These are phyloP conservation scores for Coniophora puteana DNA, from an alignment of 1,284 basidiomycete genomes.

Conservation along the genomic window DNA sequence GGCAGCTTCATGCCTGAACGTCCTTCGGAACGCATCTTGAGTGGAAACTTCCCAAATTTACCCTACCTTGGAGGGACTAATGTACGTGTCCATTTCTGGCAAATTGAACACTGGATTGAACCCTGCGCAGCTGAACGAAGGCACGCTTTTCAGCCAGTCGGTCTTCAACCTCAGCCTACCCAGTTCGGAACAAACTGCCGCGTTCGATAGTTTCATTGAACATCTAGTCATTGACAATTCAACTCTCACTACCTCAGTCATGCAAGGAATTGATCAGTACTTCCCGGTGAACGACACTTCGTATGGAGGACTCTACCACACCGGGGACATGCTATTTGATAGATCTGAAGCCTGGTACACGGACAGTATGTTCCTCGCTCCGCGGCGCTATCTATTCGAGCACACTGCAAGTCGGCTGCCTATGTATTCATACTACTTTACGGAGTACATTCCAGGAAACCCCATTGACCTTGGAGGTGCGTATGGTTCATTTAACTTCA, in stretches of 20 bases:
- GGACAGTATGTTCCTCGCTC: constrained; percentile 50
- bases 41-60: constrained; percentile 49
- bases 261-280: constrained; percentile 33
- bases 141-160: constrained; percentile 37
- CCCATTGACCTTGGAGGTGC: constrained; percentile 38
- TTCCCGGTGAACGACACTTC: constrained; percentile 47
- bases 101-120: background rate
- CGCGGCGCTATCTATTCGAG: constrained; percentile 46
- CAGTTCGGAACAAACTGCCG: constrained; percentile 32
- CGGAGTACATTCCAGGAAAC: constrained; percentile 52
- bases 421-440: constrained; percentile 52
- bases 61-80: constrained; percentile 56
- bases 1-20: constrained; percentile 48
- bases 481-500: constrained; percentile 9
- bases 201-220: constrained; percentile 43
- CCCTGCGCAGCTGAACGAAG: constrained; percentile 46
- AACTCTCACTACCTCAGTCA: constrained; percentile 37
- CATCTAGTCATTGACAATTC: constrained; percentile 46
- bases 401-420: constrained; percentile 43
- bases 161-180: constrained; percentile 34
- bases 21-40: constrained; percentile 43
- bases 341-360: constrained; percentile 53
- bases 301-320: constrained; percentile 47
- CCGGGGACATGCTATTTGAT: constrained; percentile 57
- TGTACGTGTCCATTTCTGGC: constrained; percentile 26